Evolutionary conservation across 257 asterid species (phyloP).

Genomic region (Ligustrum vulgare): DNA sequence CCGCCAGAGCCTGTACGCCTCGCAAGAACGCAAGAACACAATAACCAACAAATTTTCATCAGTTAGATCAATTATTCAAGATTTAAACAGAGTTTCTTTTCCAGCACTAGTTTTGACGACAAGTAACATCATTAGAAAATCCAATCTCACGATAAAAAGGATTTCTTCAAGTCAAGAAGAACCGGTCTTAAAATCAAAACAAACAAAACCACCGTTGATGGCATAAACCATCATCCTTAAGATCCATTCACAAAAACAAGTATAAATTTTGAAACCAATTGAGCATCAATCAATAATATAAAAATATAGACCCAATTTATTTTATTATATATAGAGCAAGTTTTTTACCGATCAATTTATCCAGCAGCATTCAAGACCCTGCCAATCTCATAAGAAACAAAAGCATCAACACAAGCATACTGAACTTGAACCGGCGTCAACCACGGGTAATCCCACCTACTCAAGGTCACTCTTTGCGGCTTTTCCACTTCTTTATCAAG

Average conservation of each 20-base stretch:
- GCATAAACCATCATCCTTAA: no score
- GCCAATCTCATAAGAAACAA: constrained; percentile 42
- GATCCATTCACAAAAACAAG: no score
- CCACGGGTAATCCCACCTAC: constrained; percentile 49
- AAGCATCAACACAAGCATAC: constrained; percentile 61
- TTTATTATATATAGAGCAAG: no score
- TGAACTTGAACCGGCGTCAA: constrained; percentile 42
- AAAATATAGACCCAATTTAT: no score
- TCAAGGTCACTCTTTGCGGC: constrained; percentile 44
- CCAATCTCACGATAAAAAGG: neutral
- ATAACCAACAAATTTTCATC: neutral
- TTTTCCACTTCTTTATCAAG: constrained; percentile 39
- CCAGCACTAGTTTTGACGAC: neutral
- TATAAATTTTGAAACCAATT: no score
- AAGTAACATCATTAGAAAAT: neutral
- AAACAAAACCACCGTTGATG: no score
- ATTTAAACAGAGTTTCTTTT: neutral
- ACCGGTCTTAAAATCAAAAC: neutral
- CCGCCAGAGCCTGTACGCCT: no score
- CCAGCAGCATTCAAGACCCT: constrained; percentile 39
- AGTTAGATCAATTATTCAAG: neutral
- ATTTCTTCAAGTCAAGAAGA: neutral
- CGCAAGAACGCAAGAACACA: no score
- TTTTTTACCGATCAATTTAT: neutral
- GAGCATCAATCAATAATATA: no score